Evolutionary conservation across 116 monocot genomes (phyloP).

Genomic region (Posidonia oceanica): DNA sequence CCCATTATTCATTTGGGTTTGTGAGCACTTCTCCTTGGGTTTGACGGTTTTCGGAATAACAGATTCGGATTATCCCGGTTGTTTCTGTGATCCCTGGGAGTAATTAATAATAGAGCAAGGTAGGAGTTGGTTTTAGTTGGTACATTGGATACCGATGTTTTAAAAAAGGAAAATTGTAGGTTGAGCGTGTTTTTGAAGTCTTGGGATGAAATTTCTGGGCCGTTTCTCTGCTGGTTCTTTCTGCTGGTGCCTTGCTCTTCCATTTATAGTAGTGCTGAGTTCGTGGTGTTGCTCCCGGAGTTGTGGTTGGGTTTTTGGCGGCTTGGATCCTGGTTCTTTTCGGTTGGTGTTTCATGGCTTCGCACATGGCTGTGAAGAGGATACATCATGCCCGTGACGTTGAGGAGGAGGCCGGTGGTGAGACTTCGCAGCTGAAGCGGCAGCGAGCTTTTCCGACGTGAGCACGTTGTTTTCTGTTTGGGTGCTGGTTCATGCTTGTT

Average conservation of each 20-base stretch:
- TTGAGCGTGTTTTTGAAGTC: constrained; percentile 10
- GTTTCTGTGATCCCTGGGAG: not conserved
- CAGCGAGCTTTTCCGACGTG: not conserved
- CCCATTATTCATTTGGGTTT: not conserved
- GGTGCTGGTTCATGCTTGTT: too few relatives aligned
- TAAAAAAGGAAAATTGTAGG: too few relatives aligned
- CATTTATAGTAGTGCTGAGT: not conserved
- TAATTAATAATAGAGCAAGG: too few relatives aligned
- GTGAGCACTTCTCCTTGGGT: too few relatives aligned
- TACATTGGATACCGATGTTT: not conserved
- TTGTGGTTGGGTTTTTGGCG: not conserved
- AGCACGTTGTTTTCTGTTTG: not conserved
- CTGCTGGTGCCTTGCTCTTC: constrained; percentile 11
- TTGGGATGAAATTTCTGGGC: constrained; percentile 6
- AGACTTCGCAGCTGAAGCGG: not conserved
- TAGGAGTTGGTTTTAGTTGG: not conserved
- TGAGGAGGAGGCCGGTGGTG: not conserved
- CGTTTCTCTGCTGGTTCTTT: constrained; percentile 2
- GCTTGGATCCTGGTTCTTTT: too few relatives aligned
- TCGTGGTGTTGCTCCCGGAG: not conserved
- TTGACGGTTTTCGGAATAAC: too few relatives aligned
- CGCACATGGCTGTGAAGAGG: not conserved
- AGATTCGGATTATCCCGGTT: not conserved
- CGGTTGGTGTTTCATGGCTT: not conserved
- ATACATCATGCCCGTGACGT: not conserved